Conservation (phyloP, 257 asterid genomes). For the Sherardia arvensis region DNA sequence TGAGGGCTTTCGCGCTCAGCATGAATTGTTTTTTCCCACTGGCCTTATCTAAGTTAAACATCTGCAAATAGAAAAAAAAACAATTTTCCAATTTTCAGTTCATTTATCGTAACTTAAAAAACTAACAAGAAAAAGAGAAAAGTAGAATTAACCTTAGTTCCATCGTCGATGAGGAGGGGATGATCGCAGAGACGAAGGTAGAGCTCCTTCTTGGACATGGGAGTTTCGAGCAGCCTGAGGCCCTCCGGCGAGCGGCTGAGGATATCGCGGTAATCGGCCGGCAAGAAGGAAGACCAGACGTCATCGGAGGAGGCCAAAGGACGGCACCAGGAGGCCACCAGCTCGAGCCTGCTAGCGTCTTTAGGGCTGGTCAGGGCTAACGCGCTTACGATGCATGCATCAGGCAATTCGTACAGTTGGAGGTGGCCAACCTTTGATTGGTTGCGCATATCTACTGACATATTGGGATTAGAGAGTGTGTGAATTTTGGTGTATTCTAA, state of each 20-base stretch:
- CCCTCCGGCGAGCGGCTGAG: constrained; percentile 34
- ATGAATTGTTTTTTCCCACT: constrained; percentile 65
- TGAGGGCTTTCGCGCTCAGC: constrained; percentile 60
- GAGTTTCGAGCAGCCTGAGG: constrained; percentile 13
- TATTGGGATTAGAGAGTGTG: not conserved
- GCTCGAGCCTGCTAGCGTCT: constrained; percentile 59
- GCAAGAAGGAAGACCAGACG: constrained; percentile 71
- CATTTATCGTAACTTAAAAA: too few species aligned
- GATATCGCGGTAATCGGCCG: constrained; percentile 52
- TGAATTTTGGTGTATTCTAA: not conserved
- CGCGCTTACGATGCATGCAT: constrained; percentile 60
- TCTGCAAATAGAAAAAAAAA: constrained; percentile 28
- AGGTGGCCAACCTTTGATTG: constrained; percentile 5
- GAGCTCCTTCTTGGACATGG: constrained; percentile 50
- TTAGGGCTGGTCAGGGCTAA: constrained; percentile 62
- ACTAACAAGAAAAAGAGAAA: too few species aligned
- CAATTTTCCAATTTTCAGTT: too few species aligned
- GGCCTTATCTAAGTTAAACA: constrained; percentile 56
- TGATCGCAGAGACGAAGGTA: constrained; percentile 45
- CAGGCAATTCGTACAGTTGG: constrained; percentile 44
- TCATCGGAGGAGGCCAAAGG: constrained; percentile 60
- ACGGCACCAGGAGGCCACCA: constrained; percentile 45
- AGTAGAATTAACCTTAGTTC: constrained; percentile 38
- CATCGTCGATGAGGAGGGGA: constrained; percentile 51
- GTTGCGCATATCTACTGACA: not conserved